These are phyloP conservation scores for Lantana camara DNA, from an alignment of 257 asterid genomes.

Conservation along the genomic window DNA sequence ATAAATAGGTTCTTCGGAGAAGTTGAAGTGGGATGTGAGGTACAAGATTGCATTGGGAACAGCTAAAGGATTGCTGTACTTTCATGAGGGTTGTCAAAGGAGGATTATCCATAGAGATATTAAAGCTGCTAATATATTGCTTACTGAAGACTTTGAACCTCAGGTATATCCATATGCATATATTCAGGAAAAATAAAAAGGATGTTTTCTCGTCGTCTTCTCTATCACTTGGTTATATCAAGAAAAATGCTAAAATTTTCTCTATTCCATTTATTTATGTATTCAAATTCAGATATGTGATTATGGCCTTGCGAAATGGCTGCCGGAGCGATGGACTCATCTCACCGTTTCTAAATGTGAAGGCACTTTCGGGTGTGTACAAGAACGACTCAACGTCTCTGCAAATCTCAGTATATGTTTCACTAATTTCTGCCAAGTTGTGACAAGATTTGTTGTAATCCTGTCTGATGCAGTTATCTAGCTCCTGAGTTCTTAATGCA, in stretches of 20 bases:
- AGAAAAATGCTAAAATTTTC: too few species aligned
- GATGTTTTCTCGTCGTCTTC: too few species aligned
- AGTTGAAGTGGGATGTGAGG: conserved; percentile 56
- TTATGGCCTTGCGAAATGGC: conserved; percentile 60
- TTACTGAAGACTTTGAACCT: conserved; percentile 61
- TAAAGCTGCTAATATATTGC: conserved; percentile 77
- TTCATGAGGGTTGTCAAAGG: conserved; percentile 70
- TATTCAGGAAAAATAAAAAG: too few species aligned
- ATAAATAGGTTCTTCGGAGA: conserved; percentile 47
- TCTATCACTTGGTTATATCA: too few species aligned
- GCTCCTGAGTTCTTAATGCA: conserved; percentile 83
- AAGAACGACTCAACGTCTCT: background rate
- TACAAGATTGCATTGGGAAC: conserved; percentile 60
- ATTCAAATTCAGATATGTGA: conserved; percentile 44
- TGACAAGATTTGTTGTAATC: background rate
- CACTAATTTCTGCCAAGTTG: background rate
- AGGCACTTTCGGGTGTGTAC: conserved; percentile 54
- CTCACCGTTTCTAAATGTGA: conserved; percentile 38
- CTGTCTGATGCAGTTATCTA: conserved; percentile 45
- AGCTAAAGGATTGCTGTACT: conserved; percentile 67
- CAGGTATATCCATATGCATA: conserved; percentile 55
- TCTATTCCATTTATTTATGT: too few species aligned
- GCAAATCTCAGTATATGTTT: background rate
- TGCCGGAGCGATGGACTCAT: conserved; percentile 50
- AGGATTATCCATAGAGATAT: conserved; percentile 75